A percentile compares a stretch with the other conserved stretches of the same genome.
Conservation (phyloP, 2,329 filamentous ascomycete genomes). For the Fusarium hainanense region DNA sequence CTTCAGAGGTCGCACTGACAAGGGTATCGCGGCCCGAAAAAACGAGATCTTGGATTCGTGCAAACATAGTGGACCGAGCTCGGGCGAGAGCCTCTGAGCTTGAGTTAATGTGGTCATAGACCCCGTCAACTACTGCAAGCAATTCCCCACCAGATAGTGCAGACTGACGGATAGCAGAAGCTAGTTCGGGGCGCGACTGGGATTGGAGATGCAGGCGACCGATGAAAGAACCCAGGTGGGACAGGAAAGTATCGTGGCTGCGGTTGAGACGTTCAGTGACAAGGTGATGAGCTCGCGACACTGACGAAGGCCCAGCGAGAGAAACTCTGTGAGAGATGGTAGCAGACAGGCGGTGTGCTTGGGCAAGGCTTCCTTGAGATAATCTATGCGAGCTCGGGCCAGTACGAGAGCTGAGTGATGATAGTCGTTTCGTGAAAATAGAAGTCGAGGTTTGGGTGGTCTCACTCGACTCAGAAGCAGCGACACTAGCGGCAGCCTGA, state of each 20-base stretch:
- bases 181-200: slow-evolving; percentile 86
- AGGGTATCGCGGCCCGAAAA: slow-evolving; percentile 84
- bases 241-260: slow-evolving; percentile 89
- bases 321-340: slow-evolving; percentile 80
- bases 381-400: slow-evolving; percentile 49
- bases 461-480: slow-evolving; percentile 52
- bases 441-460: slow-evolving; percentile 50
- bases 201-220: slow-evolving; percentile 90
- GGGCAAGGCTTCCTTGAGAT: slow-evolving; percentile 52
- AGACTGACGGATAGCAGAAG: slow-evolving; percentile 84
- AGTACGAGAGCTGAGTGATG: slow-evolving; percentile 55
- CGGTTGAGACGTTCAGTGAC: slow-evolving; percentile 84
- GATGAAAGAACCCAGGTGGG: slow-evolving; percentile 92
- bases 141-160: slow-evolving; percentile 84
- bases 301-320: slow-evolving; percentile 73
- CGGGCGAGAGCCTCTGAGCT: slow-evolving; percentile 74
- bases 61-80: slow-evolving; percentile 80
- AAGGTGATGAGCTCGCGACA: slow-evolving; percentile 74
- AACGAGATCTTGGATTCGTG: slow-evolving; percentile 82
- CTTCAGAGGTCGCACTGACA: slow-evolving; percentile 72
- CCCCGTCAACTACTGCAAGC: slow-evolving; percentile 81
- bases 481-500: slow-evolving; percentile 51
- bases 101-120: slow-evolving; percentile 80
- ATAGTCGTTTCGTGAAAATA: slow-evolving; percentile 59
- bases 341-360: slow-evolving; percentile 62